Evolutionary conservation across 2,329 filamentous ascomycete genomes (phyloP).

Genomic region (Didymella arachidicola): DNA sequence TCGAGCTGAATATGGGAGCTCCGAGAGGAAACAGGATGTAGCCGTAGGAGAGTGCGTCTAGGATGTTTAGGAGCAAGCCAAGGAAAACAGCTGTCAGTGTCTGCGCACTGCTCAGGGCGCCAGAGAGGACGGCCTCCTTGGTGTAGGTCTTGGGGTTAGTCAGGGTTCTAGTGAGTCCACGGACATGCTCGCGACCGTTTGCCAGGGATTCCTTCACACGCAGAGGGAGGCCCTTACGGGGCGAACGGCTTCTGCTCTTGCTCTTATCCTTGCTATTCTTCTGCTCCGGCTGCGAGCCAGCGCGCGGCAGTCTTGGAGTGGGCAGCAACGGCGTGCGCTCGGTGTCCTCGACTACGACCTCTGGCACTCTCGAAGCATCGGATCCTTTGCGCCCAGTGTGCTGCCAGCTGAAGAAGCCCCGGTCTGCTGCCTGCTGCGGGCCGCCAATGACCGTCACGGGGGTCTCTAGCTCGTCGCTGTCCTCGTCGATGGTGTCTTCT

Average conservation of each 20-base stretch:
- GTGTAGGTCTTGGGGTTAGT: slow-evolving; percentile 77
- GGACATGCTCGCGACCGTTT: slow-evolving; percentile 32
- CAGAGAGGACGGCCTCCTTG: slow-evolving; percentile 68
- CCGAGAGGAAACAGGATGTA: slow-evolving; percentile 89
- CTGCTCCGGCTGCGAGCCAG: slow-evolving; percentile 28
- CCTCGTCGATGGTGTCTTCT: slow-evolving; percentile 66
- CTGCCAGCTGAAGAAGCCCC: slow-evolving; percentile 36
- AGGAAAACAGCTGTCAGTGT: slow-evolving; percentile 87
- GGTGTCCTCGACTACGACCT: slow-evolving; percentile 41
- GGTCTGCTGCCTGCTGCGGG: slow-evolving; percentile 21
- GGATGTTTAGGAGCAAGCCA: slow-evolving; percentile 86
- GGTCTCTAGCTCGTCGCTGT: slow-evolving; percentile 67
- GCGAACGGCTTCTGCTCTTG: slow-evolving; percentile 36
- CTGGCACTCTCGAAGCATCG: slow-evolving; percentile 22
- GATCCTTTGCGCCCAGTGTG: slow-evolving; percentile 7
- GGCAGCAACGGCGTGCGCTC: slow-evolving; percentile 52
- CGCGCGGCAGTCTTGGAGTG: slow-evolving; percentile 39
- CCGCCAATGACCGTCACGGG: slow-evolving; percentile 51
- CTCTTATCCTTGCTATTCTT: slow-evolving; percentile 18
- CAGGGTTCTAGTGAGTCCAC: slow-evolving; percentile 43
- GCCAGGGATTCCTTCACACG: slow-evolving; percentile 32
- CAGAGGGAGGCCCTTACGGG: slow-evolving; percentile 19
- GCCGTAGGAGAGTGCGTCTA: slow-evolving; percentile 95
- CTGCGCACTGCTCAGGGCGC: slow-evolving; percentile 69
- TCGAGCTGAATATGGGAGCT: slow-evolving; percentile 80